Conservation (phyloP, 1,284 basidiomycete genomes). For the Xerocomus cyaneibrunnescens region DNA sequence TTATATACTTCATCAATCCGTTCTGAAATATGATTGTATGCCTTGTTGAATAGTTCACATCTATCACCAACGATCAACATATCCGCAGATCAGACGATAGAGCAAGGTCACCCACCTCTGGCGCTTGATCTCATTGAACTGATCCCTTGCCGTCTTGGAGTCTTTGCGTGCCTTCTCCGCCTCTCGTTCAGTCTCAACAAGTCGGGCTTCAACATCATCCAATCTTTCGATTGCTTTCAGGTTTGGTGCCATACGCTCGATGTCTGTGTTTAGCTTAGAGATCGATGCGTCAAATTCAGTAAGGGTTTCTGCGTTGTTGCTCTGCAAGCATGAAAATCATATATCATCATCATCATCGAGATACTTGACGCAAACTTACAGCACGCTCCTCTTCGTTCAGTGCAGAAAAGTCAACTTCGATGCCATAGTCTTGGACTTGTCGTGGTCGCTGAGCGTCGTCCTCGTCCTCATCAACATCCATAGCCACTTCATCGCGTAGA, state of each 20-base stretch:
- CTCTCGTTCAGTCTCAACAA: slow-evolving; percentile 71
- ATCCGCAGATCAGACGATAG: neutral
- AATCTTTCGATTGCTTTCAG: slow-evolving; percentile 94
- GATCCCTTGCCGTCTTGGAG: slow-evolving; percentile 85
- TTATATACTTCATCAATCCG: slow-evolving; percentile 97
- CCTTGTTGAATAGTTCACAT: slow-evolving; percentile 91
- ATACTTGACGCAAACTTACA: slow-evolving; percentile 40
- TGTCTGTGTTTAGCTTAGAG: slow-evolving; percentile 72
- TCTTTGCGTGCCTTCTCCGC: slow-evolving; percentile 79
- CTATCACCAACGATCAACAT: slow-evolving; percentile 26
- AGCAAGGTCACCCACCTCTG: slow-evolving; percentile 52
- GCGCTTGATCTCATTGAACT: slow-evolving; percentile 88
- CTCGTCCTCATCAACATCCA: slow-evolving; percentile 89
- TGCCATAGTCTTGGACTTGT: slow-evolving; percentile 79
- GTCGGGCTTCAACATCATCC: slow-evolving; percentile 87
- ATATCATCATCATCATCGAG: neutral
- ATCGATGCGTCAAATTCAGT: slow-evolving; percentile 81
- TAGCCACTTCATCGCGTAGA: slow-evolving; percentile 78
- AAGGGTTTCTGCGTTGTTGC: slow-evolving; percentile 65
- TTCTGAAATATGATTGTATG: slow-evolving; percentile 94
- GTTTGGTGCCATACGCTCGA: slow-evolving; percentile 95
- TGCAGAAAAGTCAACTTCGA: slow-evolving; percentile 84
- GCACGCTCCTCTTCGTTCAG: slow-evolving; percentile 85
- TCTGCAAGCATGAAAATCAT: slow-evolving; percentile 41
- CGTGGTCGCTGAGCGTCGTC: slow-evolving; percentile 73